Percentiles rank a stretch among this genome's conserved stretches.
phyloP scores from a whole-genome alignment of 2,329 filamentous ascomycete genomes.

The Aspergillus alliaceus region DNA sequence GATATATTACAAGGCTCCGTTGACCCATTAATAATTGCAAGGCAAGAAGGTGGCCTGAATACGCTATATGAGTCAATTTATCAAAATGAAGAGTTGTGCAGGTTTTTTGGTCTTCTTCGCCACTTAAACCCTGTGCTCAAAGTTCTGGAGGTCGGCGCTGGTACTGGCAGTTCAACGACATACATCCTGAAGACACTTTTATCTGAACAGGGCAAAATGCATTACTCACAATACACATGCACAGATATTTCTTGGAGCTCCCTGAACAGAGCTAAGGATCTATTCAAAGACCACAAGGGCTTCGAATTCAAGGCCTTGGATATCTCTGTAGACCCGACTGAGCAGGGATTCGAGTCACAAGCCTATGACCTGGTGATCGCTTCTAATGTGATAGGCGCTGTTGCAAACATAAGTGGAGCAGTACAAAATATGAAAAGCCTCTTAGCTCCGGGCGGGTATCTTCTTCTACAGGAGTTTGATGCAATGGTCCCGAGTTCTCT shows the following conservation, averaged over 20 bases:
- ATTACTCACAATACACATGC: conserved; percentile 28
- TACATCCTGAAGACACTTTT: conserved; percentile 18
- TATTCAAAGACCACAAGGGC: conserved; percentile 18
- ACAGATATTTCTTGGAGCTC: conserved; percentile 33
- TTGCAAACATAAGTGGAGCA: conserved; percentile 19
- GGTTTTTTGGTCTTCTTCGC: conserved; percentile 8
- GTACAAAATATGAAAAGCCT: conserved; percentile 26
- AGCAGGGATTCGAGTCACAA: conserved; percentile 29
- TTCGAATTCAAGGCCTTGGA: conserved; percentile 33
- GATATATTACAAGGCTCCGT: neutral
- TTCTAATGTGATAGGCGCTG: conserved; percentile 29
- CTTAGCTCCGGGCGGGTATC: conserved; percentile 44
- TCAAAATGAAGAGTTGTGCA: neutral
- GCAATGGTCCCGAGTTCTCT: neutral
- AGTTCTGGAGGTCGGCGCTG: conserved; percentile 29
- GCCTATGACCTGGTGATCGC: conserved; percentile 37
- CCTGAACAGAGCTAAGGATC: conserved; percentile 24
- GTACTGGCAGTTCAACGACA: conserved; percentile 22
- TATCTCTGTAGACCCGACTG: conserved; percentile 26
- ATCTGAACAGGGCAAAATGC: neutral
- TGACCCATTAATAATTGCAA: neutral
- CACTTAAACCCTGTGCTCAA: conserved; percentile 25
- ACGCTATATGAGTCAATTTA: neutral
- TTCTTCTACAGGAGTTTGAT: conserved; percentile 30
- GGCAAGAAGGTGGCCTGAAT: neutral